Evolutionary conservation across 2,329 filamentous ascomycete species (phyloP), one percentile per base, ranked within the genome.

Genomic region (Colletotrichum siamense): DNA sequence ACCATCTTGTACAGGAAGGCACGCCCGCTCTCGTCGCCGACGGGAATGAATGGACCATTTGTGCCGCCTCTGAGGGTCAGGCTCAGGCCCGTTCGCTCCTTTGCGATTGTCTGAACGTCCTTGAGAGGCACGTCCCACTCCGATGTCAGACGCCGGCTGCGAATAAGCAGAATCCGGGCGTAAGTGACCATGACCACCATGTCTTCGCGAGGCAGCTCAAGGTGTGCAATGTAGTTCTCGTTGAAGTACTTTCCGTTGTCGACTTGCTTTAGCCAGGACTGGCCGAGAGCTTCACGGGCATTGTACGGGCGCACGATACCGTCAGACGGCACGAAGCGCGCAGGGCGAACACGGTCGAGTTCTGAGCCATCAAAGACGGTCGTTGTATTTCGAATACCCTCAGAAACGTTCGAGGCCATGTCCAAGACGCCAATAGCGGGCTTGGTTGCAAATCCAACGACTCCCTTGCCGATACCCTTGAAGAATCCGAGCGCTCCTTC

Each of bases 241-340:
- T 98, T 94, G 91, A 99, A 99, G 89, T 96, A 99, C 84, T 96
- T 97, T 77, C 97, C 97, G 79, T 98, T 97, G 86, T 99, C 97
- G 13, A 98, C 93, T 75, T 98, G 98, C 89, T 99, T 99, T 79
- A 99, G 93, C 98, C 97, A 99, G 88, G 95, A 98, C 84, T 99
- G 97, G 1, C 97, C 97, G 5, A 99, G 92, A 0, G 97, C 96
- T 88, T 99, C 97, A 63, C 97, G 95, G 83, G 98, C 95, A 72
- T 94, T 96, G 88, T 98, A 99, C 0, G 97, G 96, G 5, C 96
- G 94, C 39, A 99, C 96, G 76, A 99, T 95, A 55, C 97, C 97
- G 83, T 99, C 96, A 57, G 93, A 92, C 18, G 95, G 95, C 77
- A 99, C 95, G 87, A 98, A 98, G 22, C 97, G 94, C 8, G 96